Evolutionary conservation across 2,329 filamentous ascomycete genomes (phyloP).

Genomic region (Sphaerulina musiva): DNA sequence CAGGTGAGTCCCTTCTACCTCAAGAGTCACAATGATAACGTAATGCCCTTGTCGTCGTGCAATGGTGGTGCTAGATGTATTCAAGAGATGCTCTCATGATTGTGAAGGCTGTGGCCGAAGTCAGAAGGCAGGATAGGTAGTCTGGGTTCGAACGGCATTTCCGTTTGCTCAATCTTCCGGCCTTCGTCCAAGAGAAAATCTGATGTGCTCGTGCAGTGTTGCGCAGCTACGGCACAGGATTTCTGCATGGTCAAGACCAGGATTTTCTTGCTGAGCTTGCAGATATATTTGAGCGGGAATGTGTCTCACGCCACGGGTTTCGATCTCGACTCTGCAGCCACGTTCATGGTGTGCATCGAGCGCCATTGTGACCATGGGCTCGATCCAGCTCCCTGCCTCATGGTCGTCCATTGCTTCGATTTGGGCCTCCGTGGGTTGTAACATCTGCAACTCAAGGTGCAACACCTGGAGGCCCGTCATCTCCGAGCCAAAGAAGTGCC

Average conservation of each 20-base stretch:
- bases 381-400: constrained; percentile 26
- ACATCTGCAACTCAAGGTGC: constrained; percentile 26
- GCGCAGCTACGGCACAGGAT: constrained; percentile 21
- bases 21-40: too few species aligned
- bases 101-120: too few species aligned
- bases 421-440: constrained; percentile 27
- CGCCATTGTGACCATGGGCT: constrained; percentile 29
- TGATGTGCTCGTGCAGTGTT: constrained; percentile 25
- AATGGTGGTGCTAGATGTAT: too few species aligned
- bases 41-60: too few species aligned
- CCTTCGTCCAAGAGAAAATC: constrained; percentile 24
- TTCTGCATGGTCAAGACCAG: constrained; percentile 9
- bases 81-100: too few species aligned
- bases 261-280: constrained; percentile 6
- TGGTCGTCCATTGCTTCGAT: constrained; percentile 25
- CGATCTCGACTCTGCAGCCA: constrained; percentile 27
- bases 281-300: constrained; percentile 21
- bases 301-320: constrained; percentile 25
- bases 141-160: background rate
- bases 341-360: constrained; percentile 22
- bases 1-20: too few species aligned
- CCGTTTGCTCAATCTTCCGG: background rate
- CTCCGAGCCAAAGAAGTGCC: constrained; percentile 28
- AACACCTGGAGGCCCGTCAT: constrained; percentile 29
- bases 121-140: too few species aligned